Base-by-base conservation (phyloP, 2,329 filamentous ascomycete genomes). In the Sporothrix phasma region DNA sequence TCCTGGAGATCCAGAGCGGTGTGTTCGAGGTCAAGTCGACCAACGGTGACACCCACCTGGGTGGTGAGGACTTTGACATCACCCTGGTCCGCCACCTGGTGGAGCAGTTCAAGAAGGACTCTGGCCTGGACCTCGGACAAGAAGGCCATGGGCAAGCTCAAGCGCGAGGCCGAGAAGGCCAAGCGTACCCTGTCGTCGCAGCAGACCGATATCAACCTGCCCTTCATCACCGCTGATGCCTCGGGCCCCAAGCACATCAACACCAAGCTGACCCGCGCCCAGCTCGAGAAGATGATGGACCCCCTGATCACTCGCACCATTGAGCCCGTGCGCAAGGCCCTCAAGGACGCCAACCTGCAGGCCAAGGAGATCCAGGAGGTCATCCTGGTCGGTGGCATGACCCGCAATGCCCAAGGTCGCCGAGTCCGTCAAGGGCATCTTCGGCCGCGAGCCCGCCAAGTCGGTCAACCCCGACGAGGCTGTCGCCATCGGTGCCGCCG, bases 11-110 rank as follows among this genome's bases (percentile, higher is more conserved):
- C 70, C 92, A 97, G 83, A 92, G 96, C 81, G 93, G 94, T 84
- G 96, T 97, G 82, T 97, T 97, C 82, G 93, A 96, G 79, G 93
- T 97, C 81, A 96, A 97, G 89, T 90, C 92, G 62, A 97, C 93
- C 70, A 93, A 93, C 71, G 93, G 93, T 86, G 93, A 97, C 78
- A 97, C 93, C 73, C 93, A 97, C 80, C 80, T 97, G 79, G 93
- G 93, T 85, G 93, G 93, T 83, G 91, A 97, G 80, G 93, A 97
- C 80, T 97, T 97, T 72, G 93, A 97, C 81, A 96, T 96, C 84
- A 88, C 92, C 72, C 88, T 97, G 1, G 92, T 97, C 68, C 95
- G 96, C 80, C 92, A 97, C 84, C 96, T 97, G 74, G 88, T 90
- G 37, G 85, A 84, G 58, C 92, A 97, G 69, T 97, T 97, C 71